These are phyloP conservation scores for Heimioporus retisporus DNA, from an alignment of 1,284 basidiomycete genomes.

Conservation along the genomic window DNA sequence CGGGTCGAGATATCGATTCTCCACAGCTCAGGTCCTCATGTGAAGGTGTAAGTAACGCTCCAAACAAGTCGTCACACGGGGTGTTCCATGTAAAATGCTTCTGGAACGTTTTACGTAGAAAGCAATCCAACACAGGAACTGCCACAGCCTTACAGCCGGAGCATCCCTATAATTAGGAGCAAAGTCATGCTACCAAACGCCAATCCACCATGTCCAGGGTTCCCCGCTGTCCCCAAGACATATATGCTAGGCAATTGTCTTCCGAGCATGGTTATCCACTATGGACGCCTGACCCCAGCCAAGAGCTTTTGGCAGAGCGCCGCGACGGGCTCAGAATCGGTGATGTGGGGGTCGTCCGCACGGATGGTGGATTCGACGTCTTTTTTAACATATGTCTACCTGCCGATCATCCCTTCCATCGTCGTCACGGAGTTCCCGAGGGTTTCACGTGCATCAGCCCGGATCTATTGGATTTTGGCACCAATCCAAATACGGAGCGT, in stretches of 20 bases:
- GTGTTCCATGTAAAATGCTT: too few relatives aligned
- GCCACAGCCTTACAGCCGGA: too few relatives aligned
- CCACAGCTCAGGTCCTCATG: too few relatives aligned
- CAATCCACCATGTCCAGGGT: neutral
- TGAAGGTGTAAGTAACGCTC: too few relatives aligned
- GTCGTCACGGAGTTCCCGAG: neutral
- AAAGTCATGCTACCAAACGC: too few relatives aligned
- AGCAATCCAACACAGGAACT: too few relatives aligned
- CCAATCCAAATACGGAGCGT: neutral
- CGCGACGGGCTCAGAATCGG: neutral
- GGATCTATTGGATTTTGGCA: neutral
- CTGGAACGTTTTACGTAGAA: too few relatives aligned
- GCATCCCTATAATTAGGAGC: too few relatives aligned
- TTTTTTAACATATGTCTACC: neutral
- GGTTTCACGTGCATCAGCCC: neutral
- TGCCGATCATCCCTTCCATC: neutral
- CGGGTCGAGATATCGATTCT: too few relatives aligned
- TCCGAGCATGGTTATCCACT: neutral
- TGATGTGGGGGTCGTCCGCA: neutral
- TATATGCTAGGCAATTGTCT: neutral
- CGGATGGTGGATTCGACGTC: neutral
- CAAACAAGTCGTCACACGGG: too few relatives aligned
- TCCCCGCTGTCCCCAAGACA: neutral
- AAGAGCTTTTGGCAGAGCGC: neutral
- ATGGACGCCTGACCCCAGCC: neutral